phyloP scores from a whole-genome alignment of 2,329 filamentous ascomycete genomes.

The Epichloe sibirici region DNA sequence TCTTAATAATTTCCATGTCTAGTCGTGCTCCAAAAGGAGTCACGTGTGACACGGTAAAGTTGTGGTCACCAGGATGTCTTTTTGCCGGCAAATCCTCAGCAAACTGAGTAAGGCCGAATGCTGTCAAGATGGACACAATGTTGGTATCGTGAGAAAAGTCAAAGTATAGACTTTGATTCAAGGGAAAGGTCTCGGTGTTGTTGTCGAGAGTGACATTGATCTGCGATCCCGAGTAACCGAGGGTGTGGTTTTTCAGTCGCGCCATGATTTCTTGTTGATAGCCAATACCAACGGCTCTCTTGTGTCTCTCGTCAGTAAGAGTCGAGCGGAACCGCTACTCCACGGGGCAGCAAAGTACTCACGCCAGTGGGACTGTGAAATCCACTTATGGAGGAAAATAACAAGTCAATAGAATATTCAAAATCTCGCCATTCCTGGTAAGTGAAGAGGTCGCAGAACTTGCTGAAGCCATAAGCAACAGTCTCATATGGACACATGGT shows the following conservation, averaged over 20 bases:
- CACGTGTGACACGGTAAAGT: slow-evolving; percentile 54
- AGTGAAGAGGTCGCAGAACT: slow-evolving; percentile 63
- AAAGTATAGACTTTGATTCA: slow-evolving; percentile 62
- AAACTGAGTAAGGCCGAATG: slow-evolving; percentile 63
- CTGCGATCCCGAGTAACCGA: slow-evolving; percentile 44
- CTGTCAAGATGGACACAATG: slow-evolving; percentile 56
- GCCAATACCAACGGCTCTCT: slow-evolving; percentile 59
- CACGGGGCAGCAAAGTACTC: slow-evolving; percentile 14
- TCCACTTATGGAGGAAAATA: slow-evolving; percentile 47
- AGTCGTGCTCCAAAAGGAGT: slow-evolving; percentile 62
- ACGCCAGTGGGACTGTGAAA: slow-evolving; percentile 54
- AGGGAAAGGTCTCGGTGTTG: slow-evolving; percentile 56
- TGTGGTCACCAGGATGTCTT: slow-evolving; percentile 42
- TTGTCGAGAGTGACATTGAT: slow-evolving; percentile 61
- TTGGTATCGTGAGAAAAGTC: slow-evolving; percentile 73
- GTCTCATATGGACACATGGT: slow-evolving; percentile 68
- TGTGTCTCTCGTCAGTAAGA: neutral
- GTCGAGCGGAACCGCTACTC: neutral
- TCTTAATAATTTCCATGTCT: slow-evolving; percentile 61
- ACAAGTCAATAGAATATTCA: slow-evolving; percentile 57
- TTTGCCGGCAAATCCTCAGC: slow-evolving; percentile 42
- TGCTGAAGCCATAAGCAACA: slow-evolving; percentile 61
- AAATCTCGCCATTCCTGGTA: slow-evolving; percentile 64
- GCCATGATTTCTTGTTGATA: slow-evolving; percentile 64
- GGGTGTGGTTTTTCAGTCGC: slow-evolving; percentile 53